Conservation (phyloP, 2,329 filamentous ascomycete species). For the Rosellinia necatrix region DNA sequence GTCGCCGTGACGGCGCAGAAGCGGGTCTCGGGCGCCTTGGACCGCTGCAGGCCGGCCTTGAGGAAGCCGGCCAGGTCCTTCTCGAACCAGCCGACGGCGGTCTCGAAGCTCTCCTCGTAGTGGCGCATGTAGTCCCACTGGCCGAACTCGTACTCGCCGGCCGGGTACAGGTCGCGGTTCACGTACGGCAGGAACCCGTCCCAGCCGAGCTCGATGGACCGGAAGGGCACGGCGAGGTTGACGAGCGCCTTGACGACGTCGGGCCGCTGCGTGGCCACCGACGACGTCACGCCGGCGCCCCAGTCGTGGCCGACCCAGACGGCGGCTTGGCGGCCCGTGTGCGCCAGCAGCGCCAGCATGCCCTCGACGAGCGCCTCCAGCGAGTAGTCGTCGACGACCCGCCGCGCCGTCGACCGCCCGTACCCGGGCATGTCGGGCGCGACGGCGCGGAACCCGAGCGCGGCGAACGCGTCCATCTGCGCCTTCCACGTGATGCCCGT, state of each 20-base stretch:
- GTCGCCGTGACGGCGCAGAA: neutral
- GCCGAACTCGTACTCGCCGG: slow-evolving; percentile 44
- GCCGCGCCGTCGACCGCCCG: slow-evolving; percentile 42
- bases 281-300: slow-evolving; percentile 39
- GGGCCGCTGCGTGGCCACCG: slow-evolving; percentile 38
- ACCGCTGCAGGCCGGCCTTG: slow-evolving; percentile 12
- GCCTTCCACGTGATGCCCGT: slow-evolving; percentile 42
- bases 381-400: slow-evolving; percentile 37
- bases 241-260: slow-evolving; percentile 34
- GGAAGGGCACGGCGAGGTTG: slow-evolving; percentile 47
- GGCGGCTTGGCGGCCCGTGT: slow-evolving; percentile 42
- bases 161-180: slow-evolving; percentile 52
- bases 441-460: slow-evolving; percentile 41
- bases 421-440: slow-evolving; percentile 45
- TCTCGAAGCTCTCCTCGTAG: slow-evolving; percentile 37
- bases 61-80: slow-evolving; percentile 25
- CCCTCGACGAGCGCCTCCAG: slow-evolving; percentile 42
- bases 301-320: slow-evolving; percentile 56
- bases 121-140: slow-evolving; percentile 41
- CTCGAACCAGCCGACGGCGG: slow-evolving; percentile 26
- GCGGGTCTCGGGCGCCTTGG: slow-evolving; percentile 39
- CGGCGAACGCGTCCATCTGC: slow-evolving; percentile 38
- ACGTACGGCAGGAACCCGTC: slow-evolving; percentile 41
- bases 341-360: slow-evolving; percentile 41
- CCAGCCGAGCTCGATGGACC: slow-evolving; percentile 47